Evolutionary conservation across 176 grass and related monocot species (phyloP), one percentile per base, ranked within the genome.

Genomic region (Coix lacrymajobi): DNA sequence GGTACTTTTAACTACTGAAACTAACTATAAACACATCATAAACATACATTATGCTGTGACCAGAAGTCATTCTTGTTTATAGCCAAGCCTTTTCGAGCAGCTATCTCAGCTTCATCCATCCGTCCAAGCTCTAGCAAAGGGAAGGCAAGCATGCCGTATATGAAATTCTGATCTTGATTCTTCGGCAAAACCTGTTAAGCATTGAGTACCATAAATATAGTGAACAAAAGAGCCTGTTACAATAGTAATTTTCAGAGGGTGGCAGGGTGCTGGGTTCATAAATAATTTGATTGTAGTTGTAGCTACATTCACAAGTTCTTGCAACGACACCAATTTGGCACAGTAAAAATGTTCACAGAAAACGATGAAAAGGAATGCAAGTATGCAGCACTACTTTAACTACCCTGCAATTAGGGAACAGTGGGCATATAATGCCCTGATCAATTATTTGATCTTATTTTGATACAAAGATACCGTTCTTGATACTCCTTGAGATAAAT

Each of bases 111-210:
- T 44, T 94, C 89, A 12, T 84, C 34, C 87, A 94, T 91, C 49
- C 78, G 79, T 76, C 87, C 89, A 25, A 94, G 87, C 38, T 94
- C 92, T 34, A 94, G 79, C 57, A 94, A 87, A 85, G 87, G 89
- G 82, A 94, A 94, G 58, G 92, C 87, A 2, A 94, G 92, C 89
- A 94, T 76, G 54, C 92, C 92, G 11, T 91, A 94, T 80, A 94
- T 85, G 65, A 85, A 94, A 33, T 78, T 91, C 37, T 79, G 84
- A 62, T 89, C 81, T 85, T 91, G 66, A 40, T 94, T 94, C 62
- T 91, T 31, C 36, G 78, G 77, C 62, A 94, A 86, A 76, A 94
- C 89, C 92, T 94, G 77, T 72, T 71, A 45, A 85, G 19, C 17
- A 69, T 30, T 0, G 9, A 85, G 24, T n/a, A 36, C 2, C 7